These are phyloP conservation scores for Petrea volubilis DNA, from an alignment of 257 asterid genomes.

Conservation along the genomic window DNA sequence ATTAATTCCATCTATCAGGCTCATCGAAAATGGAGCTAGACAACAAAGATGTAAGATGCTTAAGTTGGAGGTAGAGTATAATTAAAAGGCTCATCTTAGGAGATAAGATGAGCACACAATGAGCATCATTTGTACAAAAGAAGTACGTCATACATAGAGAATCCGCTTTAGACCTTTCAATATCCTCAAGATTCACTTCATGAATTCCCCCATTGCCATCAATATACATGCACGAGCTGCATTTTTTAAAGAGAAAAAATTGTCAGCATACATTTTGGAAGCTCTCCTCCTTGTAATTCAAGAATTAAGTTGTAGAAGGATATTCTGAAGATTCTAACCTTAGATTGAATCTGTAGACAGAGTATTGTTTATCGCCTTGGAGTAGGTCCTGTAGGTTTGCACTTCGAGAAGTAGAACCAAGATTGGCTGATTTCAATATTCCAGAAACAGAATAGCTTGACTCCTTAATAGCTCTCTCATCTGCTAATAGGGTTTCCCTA, in stretches of 20 bases:
- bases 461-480: slow-evolving; percentile 49
- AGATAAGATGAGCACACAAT: slow-evolving; percentile 17
- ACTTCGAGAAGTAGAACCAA: slow-evolving; percentile 51
- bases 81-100: not conserved
- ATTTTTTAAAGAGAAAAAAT: slow-evolving; percentile 21
- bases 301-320: not conserved
- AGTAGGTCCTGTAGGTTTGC: slow-evolving; percentile 67
- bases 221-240: slow-evolving; percentile 73
- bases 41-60: slow-evolving; percentile 18
- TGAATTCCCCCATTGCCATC: slow-evolving; percentile 52
- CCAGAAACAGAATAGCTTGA: slow-evolving; percentile 69
- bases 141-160: slow-evolving; percentile 61
- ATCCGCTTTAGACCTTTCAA: slow-evolving; percentile 66
- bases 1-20: slow-evolving; percentile 88
- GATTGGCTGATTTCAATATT: slow-evolving; percentile 56
- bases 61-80: slow-evolving; percentile 15
- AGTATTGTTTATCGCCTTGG: slow-evolving; percentile 40
- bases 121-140: not conserved
- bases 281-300: not conserved
- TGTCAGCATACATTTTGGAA: slow-evolving; percentile 1
- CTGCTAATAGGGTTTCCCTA: slow-evolving; percentile 49
- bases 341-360: slow-evolving; percentile 54
- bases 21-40: slow-evolving; percentile 61
- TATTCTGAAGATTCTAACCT: slow-evolving; percentile 50
- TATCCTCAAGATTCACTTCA: slow-evolving; percentile 57